Evolutionary conservation across 352 stramenopile species (phyloP).

Genomic region (Phytopythium aichiense): DNA sequence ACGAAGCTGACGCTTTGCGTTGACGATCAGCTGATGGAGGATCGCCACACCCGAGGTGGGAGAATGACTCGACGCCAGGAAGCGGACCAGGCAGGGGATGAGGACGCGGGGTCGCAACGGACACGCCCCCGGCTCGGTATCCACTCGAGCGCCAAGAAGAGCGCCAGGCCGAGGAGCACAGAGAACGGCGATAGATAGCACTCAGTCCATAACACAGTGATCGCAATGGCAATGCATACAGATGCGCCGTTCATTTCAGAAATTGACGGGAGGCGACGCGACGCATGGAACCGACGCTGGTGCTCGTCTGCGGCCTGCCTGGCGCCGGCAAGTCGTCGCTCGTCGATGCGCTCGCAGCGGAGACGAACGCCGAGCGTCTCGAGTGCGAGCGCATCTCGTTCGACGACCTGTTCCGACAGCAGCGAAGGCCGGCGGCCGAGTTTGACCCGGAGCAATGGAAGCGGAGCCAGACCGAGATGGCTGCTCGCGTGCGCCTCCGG

Average conservation of each 20-base stretch:
- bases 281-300: constrained; percentile 17
- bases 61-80: background rate
- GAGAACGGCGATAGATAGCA: background rate
- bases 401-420: constrained; percentile 48
- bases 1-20: background rate
- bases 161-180: background rate
- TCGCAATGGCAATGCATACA: background rate
- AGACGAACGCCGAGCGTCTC: background rate
- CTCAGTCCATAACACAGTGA: background rate
- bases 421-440: background rate
- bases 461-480: constrained; percentile 43
- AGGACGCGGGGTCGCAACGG: constrained; percentile 1
- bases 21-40: background rate
- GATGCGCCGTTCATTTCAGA: background rate
- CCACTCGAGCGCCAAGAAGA: constrained; percentile 34
- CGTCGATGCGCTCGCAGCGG: constrained; percentile 20
- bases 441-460: constrained; percentile 62
- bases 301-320: constrained; percentile 62
- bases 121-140: constrained; percentile 32
- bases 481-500: constrained; percentile 12
- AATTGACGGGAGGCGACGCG: background rate
- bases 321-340: constrained; percentile 71
- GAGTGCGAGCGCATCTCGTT: constrained; percentile 47
- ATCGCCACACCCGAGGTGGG: background rate
- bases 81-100: background rate